Evolutionary conservation across 2,329 filamentous ascomycete genomes (phyloP), one percentile per base, ranked within the genome.

Genomic region (Sclerotinia borealis): DNA sequence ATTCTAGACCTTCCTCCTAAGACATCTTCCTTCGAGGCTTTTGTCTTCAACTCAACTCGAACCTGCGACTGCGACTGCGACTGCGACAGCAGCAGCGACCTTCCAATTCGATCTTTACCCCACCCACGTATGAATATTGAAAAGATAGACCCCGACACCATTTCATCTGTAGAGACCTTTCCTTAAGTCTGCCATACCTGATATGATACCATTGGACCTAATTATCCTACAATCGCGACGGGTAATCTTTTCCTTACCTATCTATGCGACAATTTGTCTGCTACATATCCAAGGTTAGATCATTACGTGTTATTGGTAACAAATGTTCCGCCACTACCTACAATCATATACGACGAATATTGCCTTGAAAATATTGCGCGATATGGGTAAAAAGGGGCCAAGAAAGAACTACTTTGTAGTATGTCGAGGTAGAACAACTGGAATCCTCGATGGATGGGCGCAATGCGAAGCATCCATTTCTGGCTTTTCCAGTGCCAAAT

Each of bases 381-480:
- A 10, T 2, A 56, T 56, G 54, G 54, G 39, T 45, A 48, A 6
- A 59, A 65, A 17, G 13, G 54, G 52, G 1, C 25, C 52, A 1
- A 55, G 36, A 25, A 65, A 66, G 52, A 45, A 29, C n/a, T 61
- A 64, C 25, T 66, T 65, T 47, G 60, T 66, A 48, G 61, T 67
- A 31, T 66, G 64, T 25, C 55, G 43, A 7, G 68, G 67, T 9
- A 58, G 65, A 45, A 56, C 37, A 8, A 60, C 65, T 9, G 69
- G 69, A 25, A 50, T 71, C 10, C 68, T 64, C 25, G 2, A 49
- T 8, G 43, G 56, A 4, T 66, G 65, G 68, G 19, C 49, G 13
- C 60, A 68, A 59, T 67, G 67, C 31, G 22, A 70, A 27, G 15
- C 36, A 19, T 68, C 70, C 41, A 64, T 68, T 27, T 17, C 47